These are phyloP conservation scores for Colletotrichum tofieldiae DNA, from an alignment of 2,329 filamentous ascomycete species.

Conservation along the genomic window DNA sequence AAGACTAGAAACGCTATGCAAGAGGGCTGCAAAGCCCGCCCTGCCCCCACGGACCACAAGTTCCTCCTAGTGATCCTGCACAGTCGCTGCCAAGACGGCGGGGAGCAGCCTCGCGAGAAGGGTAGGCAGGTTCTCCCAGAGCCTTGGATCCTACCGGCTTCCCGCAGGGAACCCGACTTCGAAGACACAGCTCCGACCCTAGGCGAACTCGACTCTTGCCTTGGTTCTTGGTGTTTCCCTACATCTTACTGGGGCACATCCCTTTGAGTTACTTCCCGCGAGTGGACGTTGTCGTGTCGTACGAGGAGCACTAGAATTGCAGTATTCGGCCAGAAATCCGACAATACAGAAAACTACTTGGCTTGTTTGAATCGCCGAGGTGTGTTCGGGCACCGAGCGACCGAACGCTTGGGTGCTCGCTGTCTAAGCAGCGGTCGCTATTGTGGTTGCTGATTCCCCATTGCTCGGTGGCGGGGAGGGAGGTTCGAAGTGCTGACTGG, in stretches of 20 bases:
- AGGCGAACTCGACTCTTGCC: not conserved
- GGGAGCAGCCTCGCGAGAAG: not conserved
- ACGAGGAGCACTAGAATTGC: not conserved
- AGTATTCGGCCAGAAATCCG: not conserved
- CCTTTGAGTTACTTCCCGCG: not conserved
- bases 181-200: not conserved
- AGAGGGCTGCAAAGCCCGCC: not conserved
- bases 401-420: not conserved
- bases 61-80: not conserved
- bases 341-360: not conserved
- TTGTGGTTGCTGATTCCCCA: not conserved
- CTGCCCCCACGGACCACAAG: not conserved
- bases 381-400: not conserved
- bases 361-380: not conserved
- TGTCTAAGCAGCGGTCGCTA: not conserved
- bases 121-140: not conserved
- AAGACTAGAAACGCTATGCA: conserved; percentile 14
- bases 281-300: not conserved
- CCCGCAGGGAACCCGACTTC: conserved; percentile 11
- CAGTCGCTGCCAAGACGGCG: too few relatives aligned
- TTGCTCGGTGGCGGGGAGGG: not conserved
- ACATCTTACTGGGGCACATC: not conserved
- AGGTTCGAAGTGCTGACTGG: not conserved
- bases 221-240: not conserved
- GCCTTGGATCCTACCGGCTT: conserved; percentile 1